Evolutionary conservation across 116 monocot genomes (phyloP), one percentile per base, ranked within the genome.

Genomic region (Cymodocea nodosa): DNA sequence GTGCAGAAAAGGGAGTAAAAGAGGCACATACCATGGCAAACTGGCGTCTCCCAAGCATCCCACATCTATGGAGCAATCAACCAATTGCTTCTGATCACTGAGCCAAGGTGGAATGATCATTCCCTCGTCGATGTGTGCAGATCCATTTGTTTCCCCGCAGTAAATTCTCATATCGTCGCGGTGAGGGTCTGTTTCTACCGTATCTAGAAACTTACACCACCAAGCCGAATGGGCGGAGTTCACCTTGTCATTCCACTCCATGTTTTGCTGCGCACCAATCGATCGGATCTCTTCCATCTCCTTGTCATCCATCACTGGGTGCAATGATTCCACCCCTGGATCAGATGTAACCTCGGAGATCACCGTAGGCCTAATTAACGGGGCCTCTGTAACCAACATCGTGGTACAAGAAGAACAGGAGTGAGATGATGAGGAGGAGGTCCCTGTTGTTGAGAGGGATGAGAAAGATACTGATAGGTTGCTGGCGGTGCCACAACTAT

Each of bases 171-270:
- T 59, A 22, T 44, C 73, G 20, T 51, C 36, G 0, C 24, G 14
- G 4, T 62, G 22, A 44, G 36, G 23, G 17, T 60, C 40, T 3
- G 15, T 74, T 70, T 93, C 93, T 68, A 78, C 68, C 11, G 56
- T 74, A 39, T 81, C 68, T 19, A 89, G 74, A 68, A 93, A 78
- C 50, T 82, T 82, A 68, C 81, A 87, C 94, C 94, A 94, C 87
- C 87, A 82, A 4, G 87, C 89, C 10, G 89, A 82, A 9, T 81
- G 77, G 11, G 77, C 82, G 5, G 76, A 73, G 70, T 86, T 94
- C 72, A 94, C 8, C 39, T 76, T 81, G 52, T 94, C 94, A 30
- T 84, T 87, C 89, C 94, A 94, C 84, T 94, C 89, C 37, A 94
- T 83, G 58, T 84, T 84, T 39, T 94, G 84, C 71, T 79, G 80